A percentile compares a stretch with the other conserved stretches of the same genome.
Conservation (phyloP, 2,329 filamentous ascomycete genomes). For the Cladosporium sphaerospermum region DNA sequence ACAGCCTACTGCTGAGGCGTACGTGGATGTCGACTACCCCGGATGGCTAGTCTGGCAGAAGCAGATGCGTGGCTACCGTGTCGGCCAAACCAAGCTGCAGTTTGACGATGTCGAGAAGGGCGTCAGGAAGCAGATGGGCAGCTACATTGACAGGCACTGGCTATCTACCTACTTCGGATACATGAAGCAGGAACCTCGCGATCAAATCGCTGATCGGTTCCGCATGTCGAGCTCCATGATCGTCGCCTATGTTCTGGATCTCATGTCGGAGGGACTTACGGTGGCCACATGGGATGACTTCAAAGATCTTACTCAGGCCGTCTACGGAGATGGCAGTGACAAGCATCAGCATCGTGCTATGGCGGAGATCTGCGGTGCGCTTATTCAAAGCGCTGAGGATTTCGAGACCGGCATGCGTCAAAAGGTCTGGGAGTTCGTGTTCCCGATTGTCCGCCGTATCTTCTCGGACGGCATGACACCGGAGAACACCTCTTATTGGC, state of each 20-base stretch:
- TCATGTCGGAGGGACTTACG: conserved; percentile 76
- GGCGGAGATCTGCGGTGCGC: conserved; percentile 81
- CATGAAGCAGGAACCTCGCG: conserved; percentile 91
- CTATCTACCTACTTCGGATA: conserved; percentile 82
- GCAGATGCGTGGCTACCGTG: conserved; percentile 71
- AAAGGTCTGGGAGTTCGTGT: conserved; percentile 79
- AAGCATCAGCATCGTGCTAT: conserved; percentile 97
- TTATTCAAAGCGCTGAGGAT: conserved; percentile 76
- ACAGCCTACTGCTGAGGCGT: conserved; percentile 73
- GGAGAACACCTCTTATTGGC: conserved; percentile 92
- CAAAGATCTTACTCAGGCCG: conserved; percentile 66
- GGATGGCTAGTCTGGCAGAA: conserved; percentile 97
- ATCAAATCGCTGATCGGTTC: conserved; percentile 75
- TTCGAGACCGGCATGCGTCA: conserved; percentile 67
- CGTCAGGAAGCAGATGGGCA: conserved; percentile 72
- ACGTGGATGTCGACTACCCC: conserved; percentile 84
- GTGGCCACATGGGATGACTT: conserved; percentile 79
- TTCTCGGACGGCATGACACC: conserved; percentile 90
- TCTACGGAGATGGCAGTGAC: conserved; percentile 89
- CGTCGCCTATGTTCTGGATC: conserved; percentile 81
- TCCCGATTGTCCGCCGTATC: conserved; percentile 78
- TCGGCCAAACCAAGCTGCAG: conserved; percentile 61
- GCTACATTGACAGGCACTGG: conserved; percentile 75
- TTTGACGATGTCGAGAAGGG: conserved; percentile 77
- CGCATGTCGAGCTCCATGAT: conserved; percentile 82